Percentiles rank a stretch among this genome's conserved stretches.
Conservation (phyloP, 2,329 filamentous ascomycete genomes). For the Scytalidium lignicola region DNA sequence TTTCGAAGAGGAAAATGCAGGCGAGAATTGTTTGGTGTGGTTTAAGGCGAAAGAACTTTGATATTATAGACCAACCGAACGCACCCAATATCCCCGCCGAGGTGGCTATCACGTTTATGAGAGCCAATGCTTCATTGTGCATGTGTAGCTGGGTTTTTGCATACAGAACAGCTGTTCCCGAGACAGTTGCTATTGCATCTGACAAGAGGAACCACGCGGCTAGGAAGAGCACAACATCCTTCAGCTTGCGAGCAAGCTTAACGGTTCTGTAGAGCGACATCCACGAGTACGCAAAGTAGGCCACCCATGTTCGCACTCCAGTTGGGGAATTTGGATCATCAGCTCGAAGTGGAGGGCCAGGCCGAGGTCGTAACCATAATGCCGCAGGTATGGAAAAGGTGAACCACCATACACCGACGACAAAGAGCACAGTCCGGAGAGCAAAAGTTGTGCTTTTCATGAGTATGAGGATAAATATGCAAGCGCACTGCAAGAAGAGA, state of each 20-base stretch:
- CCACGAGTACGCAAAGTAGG: slow-evolving; percentile 82
- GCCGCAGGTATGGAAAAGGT: slow-evolving; percentile 84
- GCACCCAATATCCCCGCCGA: slow-evolving; percentile 79
- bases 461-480: slow-evolving; percentile 69
- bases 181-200: slow-evolving; percentile 91
- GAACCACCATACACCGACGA: slow-evolving; percentile 91
- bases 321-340: slow-evolving; percentile 11
- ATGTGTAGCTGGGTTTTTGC: slow-evolving; percentile 91
- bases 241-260: slow-evolving; percentile 64
- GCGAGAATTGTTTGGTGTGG: slow-evolving; percentile 86
- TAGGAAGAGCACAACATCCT: slow-evolving; percentile 74
- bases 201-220: slow-evolving; percentile 91
- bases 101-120: slow-evolving; percentile 93
- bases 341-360: slow-evolving; percentile 70
- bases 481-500: slow-evolving; percentile 74
- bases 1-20: slow-evolving; percentile 86
- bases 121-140: slow-evolving; percentile 77
- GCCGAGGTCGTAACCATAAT: slow-evolving; percentile 80
- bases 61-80: slow-evolving; percentile 82
- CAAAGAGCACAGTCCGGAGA: slow-evolving; percentile 78
- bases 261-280: slow-evolving; percentile 76
- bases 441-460: slow-evolving; percentile 78
- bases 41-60: slow-evolving; percentile 60
- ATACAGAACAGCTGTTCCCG: slow-evolving; percentile 89
- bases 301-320: slow-evolving; percentile 49